Conservation (phyloP, 1,284 basidiomycete species). For the Trichosporon asahii region DNA sequence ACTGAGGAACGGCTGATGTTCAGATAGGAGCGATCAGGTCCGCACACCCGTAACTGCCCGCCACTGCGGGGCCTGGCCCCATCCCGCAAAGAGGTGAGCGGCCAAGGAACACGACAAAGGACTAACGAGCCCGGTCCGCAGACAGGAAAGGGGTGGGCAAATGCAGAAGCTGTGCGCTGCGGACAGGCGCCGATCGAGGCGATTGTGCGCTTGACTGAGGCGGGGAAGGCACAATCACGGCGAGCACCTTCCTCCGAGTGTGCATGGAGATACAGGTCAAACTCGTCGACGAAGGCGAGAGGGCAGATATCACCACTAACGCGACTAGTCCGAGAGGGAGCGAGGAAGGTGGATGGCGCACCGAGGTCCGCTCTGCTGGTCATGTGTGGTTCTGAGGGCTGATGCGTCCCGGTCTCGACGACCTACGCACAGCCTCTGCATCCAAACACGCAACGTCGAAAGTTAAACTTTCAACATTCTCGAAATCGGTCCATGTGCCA, state of each 20-base stretch:
- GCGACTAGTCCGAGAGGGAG: neutral
- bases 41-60: neutral
- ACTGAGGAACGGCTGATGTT: neutral
- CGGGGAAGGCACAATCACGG: neutral
- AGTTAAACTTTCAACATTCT: slow-evolving; percentile 6
- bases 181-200: neutral
- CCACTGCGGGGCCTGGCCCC: neutral
- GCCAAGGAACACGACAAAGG: neutral
- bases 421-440: slow-evolving; percentile 2
- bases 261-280: neutral
- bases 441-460: slow-evolving; percentile 4
- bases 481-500: neutral
- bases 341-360: slow-evolving; percentile 3
- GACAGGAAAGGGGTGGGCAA: neutral
- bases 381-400: neutral
- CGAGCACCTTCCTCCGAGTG: neutral
- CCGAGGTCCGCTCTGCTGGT: neutral
- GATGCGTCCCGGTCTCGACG: neutral
- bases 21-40: neutral
- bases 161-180: neutral
- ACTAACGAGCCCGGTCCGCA: neutral
- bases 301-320: neutral
- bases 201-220: neutral
- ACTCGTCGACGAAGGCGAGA: neutral
- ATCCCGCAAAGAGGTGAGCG: neutral